A percentile compares a stretch with the other conserved stretches of the same genome.
phyloP scores from a whole-genome alignment of 2,329 filamentous ascomycete genomes.

The Epichloe sp. region DNA sequence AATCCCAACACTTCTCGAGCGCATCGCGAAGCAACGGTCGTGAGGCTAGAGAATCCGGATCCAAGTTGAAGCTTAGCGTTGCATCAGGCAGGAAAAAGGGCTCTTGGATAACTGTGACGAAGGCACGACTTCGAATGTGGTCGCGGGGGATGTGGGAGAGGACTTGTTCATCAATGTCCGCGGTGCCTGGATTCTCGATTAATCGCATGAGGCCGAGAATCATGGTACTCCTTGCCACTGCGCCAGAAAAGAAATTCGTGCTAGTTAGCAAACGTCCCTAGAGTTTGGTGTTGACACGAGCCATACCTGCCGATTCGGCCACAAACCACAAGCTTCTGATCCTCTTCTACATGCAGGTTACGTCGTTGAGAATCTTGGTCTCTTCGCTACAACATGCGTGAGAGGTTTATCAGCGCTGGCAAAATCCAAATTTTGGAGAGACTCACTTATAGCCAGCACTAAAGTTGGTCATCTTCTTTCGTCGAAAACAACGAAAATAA shows the following conservation, averaged over 20 bases:
- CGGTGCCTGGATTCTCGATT: constrained; percentile 12
- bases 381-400: neutral
- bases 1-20: no score
- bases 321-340: constrained; percentile 13
- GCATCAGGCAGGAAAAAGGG: constrained; percentile 10
- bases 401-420: neutral
- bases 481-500: no score
- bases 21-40: constrained; percentile 1
- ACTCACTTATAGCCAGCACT: constrained; percentile 10
- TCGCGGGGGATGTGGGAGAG: constrained; percentile 11
- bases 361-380: constrained; percentile 8
- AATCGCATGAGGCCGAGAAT: constrained; percentile 10
- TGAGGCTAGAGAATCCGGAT: constrained; percentile 5
- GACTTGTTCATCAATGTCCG: constrained; percentile 17
- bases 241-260: neutral
- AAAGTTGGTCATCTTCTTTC: constrained; percentile 5
- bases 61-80: constrained; percentile 10
- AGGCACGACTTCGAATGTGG: constrained; percentile 14
- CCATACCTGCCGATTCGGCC: constrained; percentile 1
- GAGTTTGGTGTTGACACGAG: neutral
- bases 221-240: constrained; percentile 14
- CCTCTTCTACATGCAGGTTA: constrained; percentile 9
- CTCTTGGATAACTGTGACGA: constrained; percentile 21
- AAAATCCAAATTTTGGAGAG: neutral
- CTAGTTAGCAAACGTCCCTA: no score